These are phyloP conservation scores for Artemisia annua DNA, from an alignment of 129 eudicot genomes.

Conservation along the genomic window DNA sequence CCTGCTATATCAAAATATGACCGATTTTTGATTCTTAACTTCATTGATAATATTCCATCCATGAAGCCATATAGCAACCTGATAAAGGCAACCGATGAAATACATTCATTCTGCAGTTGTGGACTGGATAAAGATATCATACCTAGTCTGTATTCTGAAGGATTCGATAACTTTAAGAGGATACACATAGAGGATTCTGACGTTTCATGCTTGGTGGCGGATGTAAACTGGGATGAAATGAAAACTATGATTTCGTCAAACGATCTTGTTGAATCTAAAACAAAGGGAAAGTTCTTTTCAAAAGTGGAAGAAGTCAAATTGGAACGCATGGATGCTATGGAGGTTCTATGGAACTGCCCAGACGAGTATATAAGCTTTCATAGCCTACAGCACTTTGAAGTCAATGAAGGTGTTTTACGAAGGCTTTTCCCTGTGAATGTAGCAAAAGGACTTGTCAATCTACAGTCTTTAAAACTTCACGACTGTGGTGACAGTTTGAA, in stretches of 20 bases:
- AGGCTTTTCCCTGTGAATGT: not conserved
- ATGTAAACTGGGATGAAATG: not conserved
- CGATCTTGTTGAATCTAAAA: not conserved
- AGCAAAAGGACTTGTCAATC: conserved; percentile 8
- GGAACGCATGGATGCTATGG: not conserved
- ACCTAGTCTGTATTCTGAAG: not conserved
- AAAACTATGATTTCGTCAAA: too few species aligned
- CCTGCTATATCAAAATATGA: too few species aligned
- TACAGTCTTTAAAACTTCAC: not conserved
- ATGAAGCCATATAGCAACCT: too few species aligned
- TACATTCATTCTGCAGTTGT: too few species aligned
- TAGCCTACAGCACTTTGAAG: not conserved
- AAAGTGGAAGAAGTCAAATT: not conserved
- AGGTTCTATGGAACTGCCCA: not conserved
- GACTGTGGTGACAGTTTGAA: not conserved
- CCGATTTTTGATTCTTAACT: too few species aligned
- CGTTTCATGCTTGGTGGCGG: not conserved
- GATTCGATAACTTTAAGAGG: not conserved
- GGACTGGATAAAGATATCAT: not conserved
- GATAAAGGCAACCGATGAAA: too few species aligned
- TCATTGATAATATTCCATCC: too few species aligned
- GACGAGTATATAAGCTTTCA: not conserved
- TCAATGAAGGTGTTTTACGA: not conserved
- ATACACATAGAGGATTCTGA: not conserved
- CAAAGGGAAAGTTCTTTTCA: not conserved